Percentiles rank a stretch among this genome's conserved stretches.
Evolutionary conservation across 139 green algal species (phyloP).

Genomic region (Axilococcus clingmanii): DNA sequence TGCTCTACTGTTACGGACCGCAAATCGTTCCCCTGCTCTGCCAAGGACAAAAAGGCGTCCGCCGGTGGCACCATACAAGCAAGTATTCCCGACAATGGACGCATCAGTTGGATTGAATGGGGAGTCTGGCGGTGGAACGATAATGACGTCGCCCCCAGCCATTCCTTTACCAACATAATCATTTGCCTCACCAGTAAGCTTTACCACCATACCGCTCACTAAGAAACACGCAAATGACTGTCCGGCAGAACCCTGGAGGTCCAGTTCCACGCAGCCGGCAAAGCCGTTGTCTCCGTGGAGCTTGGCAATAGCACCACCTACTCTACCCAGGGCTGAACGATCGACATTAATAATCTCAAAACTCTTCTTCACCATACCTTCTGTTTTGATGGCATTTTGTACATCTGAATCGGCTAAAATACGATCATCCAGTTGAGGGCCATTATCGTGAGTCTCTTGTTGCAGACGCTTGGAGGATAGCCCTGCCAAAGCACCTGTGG

Average conservation of each 20-base stretch:
- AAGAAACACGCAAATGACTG: constrained; percentile 89
- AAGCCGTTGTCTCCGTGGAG: constrained; percentile 79
- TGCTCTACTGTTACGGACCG: constrained; percentile 86
- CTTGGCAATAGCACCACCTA: constrained; percentile 74
- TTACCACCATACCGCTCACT: constrained; percentile 61
- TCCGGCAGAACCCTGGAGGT: constrained; percentile 65
- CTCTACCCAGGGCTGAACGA: constrained; percentile 59
- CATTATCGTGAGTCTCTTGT: constrained; percentile 62
- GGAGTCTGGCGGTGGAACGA: constrained; percentile 60
- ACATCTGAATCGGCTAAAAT: constrained; percentile 82
- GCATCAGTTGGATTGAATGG: constrained; percentile 50
- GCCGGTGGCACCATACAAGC: constrained; percentile 95
- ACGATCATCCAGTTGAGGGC: constrained; percentile 80
- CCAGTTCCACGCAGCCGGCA: constrained; percentile 59
- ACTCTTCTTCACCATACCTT: constrained; percentile 33
- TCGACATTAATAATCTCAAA: constrained; percentile 82
- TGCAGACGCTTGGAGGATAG: constrained; percentile 27
- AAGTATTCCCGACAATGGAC: constrained; percentile 95
- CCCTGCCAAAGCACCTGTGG: constrained; percentile 46
- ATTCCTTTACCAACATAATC: constrained; percentile 99
- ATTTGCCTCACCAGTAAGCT: constrained; percentile 92
- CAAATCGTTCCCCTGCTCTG: constrained; percentile 65
- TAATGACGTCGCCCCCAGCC: constrained; percentile 84
- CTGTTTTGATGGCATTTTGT: constrained; percentile 35
- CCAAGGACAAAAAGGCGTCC: constrained; percentile 89